phyloP scores from a whole-genome alignment of 2,329 filamentous ascomycete genomes.

The Neopestalotiopsis sp. region DNA sequence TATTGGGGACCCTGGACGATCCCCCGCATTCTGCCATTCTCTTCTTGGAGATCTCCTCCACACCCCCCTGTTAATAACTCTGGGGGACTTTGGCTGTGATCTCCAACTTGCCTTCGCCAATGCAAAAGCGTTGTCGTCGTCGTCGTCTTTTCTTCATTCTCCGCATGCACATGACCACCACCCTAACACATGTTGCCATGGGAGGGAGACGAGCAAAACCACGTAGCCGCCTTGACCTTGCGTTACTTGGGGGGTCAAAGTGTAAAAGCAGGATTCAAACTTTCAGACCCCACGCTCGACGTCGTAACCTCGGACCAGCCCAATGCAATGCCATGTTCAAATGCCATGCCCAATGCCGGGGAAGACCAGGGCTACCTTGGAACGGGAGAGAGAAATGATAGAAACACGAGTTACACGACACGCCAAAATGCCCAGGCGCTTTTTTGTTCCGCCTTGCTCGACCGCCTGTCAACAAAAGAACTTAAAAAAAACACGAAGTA shows the following conservation, averaged over 20 bases:
- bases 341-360: background rate
- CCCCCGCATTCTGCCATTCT: background rate
- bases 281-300: background rate
- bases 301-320: background rate
- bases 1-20: background rate
- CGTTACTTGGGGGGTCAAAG: background rate
- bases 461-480: background rate
- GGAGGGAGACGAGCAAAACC: background rate
- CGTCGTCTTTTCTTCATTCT: background rate
- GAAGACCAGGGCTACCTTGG: no score
- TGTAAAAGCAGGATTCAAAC: constrained; percentile 3
- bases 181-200: background rate
- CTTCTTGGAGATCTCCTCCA: background rate
- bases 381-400: no score
- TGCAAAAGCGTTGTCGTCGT: background rate
- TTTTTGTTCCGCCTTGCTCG: no score
- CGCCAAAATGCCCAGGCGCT: no score
- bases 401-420: no score
- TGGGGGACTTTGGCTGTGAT: background rate
- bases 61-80: background rate
- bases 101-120: background rate
- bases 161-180: background rate
- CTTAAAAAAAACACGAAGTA: background rate
- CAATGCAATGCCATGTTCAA: background rate
- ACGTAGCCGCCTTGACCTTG: background rate